phyloP scores from a whole-genome alignment of 331 rosid genomes.

The Malus hybrid region DNA sequence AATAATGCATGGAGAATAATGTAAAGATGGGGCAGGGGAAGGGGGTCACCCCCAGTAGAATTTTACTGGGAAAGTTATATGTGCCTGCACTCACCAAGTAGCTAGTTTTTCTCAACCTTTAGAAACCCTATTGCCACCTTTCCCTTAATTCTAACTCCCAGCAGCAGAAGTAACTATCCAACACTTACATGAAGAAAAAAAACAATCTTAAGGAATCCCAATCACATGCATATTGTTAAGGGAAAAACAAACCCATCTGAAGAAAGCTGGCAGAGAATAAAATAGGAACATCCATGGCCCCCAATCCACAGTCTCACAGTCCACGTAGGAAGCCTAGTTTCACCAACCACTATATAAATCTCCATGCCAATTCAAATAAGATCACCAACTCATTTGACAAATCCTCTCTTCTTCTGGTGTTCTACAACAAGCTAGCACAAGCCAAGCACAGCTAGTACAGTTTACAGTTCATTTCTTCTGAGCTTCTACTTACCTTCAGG shows the following conservation, averaged over 20 bases:
- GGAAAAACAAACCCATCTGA: constrained; percentile 16
- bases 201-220: constrained; percentile 31
- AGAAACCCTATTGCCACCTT: constrained; percentile 9
- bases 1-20: constrained; percentile 78
- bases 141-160: background rate
- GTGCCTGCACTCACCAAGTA: constrained; percentile 18
- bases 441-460: constrained; percentile 10
- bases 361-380: constrained; percentile 24
- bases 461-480: background rate
- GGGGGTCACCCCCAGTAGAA: constrained; percentile 20
- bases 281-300: constrained; percentile 50
- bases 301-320: background rate
- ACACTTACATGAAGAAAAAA: background rate
- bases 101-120: constrained; percentile 10
- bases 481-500: constrained; percentile 24
- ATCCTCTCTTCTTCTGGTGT: constrained; percentile 1
- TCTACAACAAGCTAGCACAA: constrained; percentile 8
- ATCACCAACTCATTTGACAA: constrained; percentile 41
- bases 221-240: background rate
- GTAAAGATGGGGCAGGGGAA: constrained; percentile 38
- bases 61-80: constrained; percentile 19
- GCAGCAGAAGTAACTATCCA: background rate
- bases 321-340: constrained; percentile 27
- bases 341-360: constrained; percentile 50
- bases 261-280: constrained; percentile 28